Conservation (phyloP, 2,329 filamentous ascomycete genomes). For the Metarhizium guizhouense region DNA sequence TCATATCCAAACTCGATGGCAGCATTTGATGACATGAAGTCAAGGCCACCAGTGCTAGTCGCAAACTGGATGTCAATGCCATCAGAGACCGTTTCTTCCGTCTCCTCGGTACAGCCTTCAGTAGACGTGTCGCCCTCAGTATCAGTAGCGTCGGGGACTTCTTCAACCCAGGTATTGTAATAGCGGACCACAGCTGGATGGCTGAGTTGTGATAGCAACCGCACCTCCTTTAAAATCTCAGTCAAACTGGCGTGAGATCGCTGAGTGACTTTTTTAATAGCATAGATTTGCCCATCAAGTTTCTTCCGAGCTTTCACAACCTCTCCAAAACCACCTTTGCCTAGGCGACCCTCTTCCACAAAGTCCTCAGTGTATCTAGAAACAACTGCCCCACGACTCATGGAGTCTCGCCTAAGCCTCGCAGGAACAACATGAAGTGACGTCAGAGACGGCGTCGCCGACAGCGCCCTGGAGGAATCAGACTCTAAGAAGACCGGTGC, state of each 20-base stretch:
- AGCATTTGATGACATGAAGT: conserved; percentile 86
- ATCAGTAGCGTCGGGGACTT: conserved; percentile 44
- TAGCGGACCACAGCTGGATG: conserved; percentile 84
- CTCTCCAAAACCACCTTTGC: conserved; percentile 91
- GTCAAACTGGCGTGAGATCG: conserved; percentile 70
- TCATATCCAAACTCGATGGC: conserved; percentile 70
- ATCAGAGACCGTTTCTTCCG: conserved; percentile 28
- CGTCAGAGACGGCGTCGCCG: conserved; percentile 32
- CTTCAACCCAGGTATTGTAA: conserved; percentile 91
- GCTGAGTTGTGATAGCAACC: conserved; percentile 83
- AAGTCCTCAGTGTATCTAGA: conserved; percentile 87
- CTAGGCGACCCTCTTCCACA: conserved; percentile 78
- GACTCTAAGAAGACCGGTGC: conserved; percentile 45
- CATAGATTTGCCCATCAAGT: conserved; percentile 86
- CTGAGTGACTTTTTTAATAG: conserved; percentile 92
- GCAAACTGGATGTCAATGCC: conserved; percentile 48
- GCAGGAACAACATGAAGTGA: conserved; percentile 34
- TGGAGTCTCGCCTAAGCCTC: conserved; percentile 54
- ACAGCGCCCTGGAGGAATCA: conserved; percentile 29
- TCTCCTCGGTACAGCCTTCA: conserved; percentile 33
- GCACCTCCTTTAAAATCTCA: conserved; percentile 76
- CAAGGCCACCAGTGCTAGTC: conserved; percentile 70
- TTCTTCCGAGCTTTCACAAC: conserved; percentile 94
- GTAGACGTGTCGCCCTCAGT: conserved; percentile 50
- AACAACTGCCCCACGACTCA: conserved; percentile 37